Base-by-base conservation (phyloP, 2,329 filamentous ascomycete genomes). In the Tolypocladium endophyticum region DNA sequence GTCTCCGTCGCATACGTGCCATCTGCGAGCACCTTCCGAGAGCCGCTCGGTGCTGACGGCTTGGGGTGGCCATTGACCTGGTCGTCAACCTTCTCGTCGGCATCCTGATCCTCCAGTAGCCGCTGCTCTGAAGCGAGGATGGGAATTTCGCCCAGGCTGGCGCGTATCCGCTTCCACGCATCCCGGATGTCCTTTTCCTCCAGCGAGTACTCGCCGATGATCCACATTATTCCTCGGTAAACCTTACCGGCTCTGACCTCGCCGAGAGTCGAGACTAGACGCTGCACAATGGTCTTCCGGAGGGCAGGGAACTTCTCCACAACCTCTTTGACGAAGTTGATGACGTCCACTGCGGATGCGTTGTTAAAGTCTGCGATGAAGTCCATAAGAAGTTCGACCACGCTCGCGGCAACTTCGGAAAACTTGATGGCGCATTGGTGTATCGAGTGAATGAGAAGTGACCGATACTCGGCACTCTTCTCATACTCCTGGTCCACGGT, bases 311-410 rank as follows among this genome's bases (percentile, higher is more conserved):
- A 99, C 70, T 96, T 96, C 77, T 99, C 94, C 8, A 97, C 93
- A 4, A 99, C 94, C 73, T 99, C 94, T 77, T 99, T 99, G 64
- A 99, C 92, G 71, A 99, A 99, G 59, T 91, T 92, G 70, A 99
- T 97, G 58, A 99, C 93, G 74, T 99, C 94, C 36, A 99, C 90
- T 1, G 94, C 94, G 1, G 93, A 96, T 53, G 90, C 89, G 70
- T 96, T 97, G 79, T 96, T 97, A 73, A 97, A 97, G 73, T 99
- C 94, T 57, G 90, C 91, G 69, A 99, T 97, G 72, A 97, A 97
- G 75, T 99, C 94, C 94, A 99, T 99, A 58, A 99, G 83, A 53
- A 97, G 84, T 65, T 94, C 94, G 59, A 99, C 94, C 20, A 99
- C 94, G 70, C 91, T 97, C 54, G 93, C 90, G 33, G 94, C 94